These are phyloP conservation scores for Claviceps cyperi DNA, from an alignment of 2,329 filamentous ascomycete genomes.

Conservation along the genomic window DNA sequence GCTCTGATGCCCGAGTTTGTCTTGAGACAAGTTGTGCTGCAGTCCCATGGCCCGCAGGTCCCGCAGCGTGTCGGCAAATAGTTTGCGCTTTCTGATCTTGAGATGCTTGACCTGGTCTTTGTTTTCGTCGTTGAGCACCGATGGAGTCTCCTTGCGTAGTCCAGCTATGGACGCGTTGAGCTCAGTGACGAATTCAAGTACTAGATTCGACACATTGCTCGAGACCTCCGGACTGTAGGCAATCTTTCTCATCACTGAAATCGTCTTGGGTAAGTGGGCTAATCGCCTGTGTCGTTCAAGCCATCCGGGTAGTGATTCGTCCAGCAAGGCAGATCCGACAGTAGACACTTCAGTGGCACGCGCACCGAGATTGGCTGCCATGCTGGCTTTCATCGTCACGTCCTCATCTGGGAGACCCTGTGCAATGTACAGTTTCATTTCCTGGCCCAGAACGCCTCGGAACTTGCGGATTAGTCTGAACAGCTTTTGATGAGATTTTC, in stretches of 20 bases:
- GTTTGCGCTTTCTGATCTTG: conserved; percentile 76
- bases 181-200: conserved; percentile 55
- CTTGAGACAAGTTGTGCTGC: conserved; percentile 63
- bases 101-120: conserved; percentile 73
- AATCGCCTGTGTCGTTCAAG: conserved; percentile 46
- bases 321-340: conserved; percentile 10
- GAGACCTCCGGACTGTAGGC: conserved; percentile 35
- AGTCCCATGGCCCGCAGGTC: conserved; percentile 80
- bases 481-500: conserved; percentile 79
- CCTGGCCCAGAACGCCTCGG: conserved; percentile 60
- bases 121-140: conserved; percentile 72
- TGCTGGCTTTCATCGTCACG: conserved; percentile 6
- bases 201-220: conserved; percentile 41
- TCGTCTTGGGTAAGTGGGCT: conserved; percentile 53
- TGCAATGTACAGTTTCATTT: conserved; percentile 51
- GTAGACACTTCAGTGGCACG: conserved; percentile 4
- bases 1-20: conserved; percentile 58
- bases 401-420: conserved; percentile 43
- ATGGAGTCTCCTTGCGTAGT: conserved; percentile 72
- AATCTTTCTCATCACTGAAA: conserved; percentile 58
- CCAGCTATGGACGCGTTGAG: conserved; percentile 54
- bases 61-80: conserved; percentile 80
- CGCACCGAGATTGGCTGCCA: conserved; percentile 1
- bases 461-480: conserved; percentile 90
- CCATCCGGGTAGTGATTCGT: conserved; percentile 21